Evolutionary conservation across 352 stramenopile species (phyloP).

Genomic region (Blastocystis sp.): DNA sequence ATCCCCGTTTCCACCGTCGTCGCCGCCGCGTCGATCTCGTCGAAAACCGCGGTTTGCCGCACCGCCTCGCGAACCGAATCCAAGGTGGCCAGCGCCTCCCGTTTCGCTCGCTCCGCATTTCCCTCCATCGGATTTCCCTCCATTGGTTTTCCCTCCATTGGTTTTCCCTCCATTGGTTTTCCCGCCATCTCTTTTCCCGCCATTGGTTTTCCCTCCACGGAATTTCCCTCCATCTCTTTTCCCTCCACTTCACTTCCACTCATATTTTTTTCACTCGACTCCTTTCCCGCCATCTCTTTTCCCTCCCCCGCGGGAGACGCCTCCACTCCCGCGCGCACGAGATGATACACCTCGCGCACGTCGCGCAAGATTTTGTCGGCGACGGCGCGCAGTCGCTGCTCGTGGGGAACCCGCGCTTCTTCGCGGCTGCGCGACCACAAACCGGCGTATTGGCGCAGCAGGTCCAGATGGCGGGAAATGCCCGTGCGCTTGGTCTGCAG

Average conservation of each 20-base stretch:
- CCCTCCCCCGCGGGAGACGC: background rate
- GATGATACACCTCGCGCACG: background rate
- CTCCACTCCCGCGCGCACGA: background rate
- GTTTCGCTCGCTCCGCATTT: conserved; percentile 1
- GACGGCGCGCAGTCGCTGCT: background rate
- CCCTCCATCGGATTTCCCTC: background rate
- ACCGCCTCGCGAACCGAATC: background rate
- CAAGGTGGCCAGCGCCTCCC: background rate
- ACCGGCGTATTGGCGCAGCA: background rate
- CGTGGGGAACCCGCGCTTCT: background rate
- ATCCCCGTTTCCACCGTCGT: background rate
- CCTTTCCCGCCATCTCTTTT: background rate
- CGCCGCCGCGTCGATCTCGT: background rate
- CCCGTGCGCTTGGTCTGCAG: conserved; percentile 5
- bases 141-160: background rate
- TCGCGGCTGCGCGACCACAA: background rate
- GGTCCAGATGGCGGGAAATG: background rate
- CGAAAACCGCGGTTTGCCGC: background rate
- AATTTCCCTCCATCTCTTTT: background rate
- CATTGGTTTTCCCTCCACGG: background rate
- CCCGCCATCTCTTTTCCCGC: background rate
- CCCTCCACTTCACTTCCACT: background rate
- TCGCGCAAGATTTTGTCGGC: background rate
- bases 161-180: background rate
- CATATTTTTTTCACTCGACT: background rate